A percentile compares a stretch with the other conserved stretches of the same genome.
Conservation (phyloP, 106 monocot genomes). For the Hemerocallis citrina region DNA sequence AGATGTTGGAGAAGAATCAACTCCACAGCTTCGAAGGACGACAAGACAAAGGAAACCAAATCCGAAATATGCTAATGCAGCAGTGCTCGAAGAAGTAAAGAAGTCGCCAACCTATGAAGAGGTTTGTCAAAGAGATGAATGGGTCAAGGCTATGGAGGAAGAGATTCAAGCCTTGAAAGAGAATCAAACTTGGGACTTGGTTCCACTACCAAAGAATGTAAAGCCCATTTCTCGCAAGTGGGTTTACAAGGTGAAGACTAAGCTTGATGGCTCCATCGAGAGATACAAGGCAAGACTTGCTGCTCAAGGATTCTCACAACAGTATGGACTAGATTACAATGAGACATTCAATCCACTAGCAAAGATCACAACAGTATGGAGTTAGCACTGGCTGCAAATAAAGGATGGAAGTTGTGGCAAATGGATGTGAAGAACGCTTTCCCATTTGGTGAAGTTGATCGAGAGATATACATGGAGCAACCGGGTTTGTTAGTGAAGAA, state of each 20-base stretch:
- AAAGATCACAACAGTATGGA: neutral
- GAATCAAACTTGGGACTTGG: too few relatives aligned
- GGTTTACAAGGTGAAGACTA: neutral
- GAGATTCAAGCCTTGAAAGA: too few relatives aligned
- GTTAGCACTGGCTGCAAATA: neutral
- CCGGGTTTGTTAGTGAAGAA: conserved; percentile 4
- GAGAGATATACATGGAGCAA: conserved; percentile 19
- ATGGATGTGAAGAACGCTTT: conserved; percentile 27
- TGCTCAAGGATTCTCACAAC: neutral
- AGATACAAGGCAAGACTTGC: neutral
- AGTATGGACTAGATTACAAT: neutral
- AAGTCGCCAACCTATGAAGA: too few relatives aligned
- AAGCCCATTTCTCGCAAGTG: neutral
- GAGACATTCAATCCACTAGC: neutral
- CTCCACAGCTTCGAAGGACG: neutral
- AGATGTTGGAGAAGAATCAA: too few relatives aligned
- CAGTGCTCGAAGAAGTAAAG: neutral
- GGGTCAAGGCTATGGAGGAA: too few relatives aligned
- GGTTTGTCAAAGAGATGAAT: too few relatives aligned
- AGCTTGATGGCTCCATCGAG: neutral
- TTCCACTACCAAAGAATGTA: neutral
- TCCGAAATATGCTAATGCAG: neutral
- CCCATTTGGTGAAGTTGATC: conserved; percentile 8
- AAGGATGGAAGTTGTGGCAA: conserved; percentile 13
- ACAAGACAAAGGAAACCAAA: neutral